Evolutionary conservation across 202 grass and related monocot species (phyloP), one percentile per base, ranked within the genome.

Genomic region (Bolboschoenoplectus hybrid): DNA sequence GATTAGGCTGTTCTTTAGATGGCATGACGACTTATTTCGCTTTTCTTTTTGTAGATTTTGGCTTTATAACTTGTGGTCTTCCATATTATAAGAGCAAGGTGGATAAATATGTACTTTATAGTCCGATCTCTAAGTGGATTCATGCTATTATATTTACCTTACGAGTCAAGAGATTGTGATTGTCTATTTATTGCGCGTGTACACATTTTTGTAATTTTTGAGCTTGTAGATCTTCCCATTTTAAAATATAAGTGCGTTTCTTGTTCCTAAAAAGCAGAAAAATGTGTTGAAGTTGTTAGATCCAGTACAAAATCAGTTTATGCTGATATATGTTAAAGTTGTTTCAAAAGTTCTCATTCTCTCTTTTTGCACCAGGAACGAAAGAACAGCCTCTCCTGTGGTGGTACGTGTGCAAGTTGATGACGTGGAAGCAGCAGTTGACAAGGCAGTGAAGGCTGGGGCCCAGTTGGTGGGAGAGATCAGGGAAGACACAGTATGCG

Each of bases 401-500:
- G 56, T 60, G 13, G n/a, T 12, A 14, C 56, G 56, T 6, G 4
- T 60, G 56, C 56, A 60, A 60, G 56, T 60, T n/a, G 56, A 60
- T 60, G 13, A 60, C 14, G 0, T 60, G 56, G 16, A 5, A 5
- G 56, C 13, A 60, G 56, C 56, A 60, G 56, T 60, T n/a, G 16
- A 60, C 0, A 60, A 60, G 5, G 56, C 56, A n/a, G 16, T 4
- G 3, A 60, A 60, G 56, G 56, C 56, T 6, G 56, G 56, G 56
- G 56, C 56, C 2, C 3, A n/a, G 13, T 5, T 60, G 56, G 56
- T 60, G 56, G 84, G 80, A 7, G 89, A 87, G 63, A 45, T 89
- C n/a, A 10, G 83, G 6, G 86, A 80, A 46, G 92, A 88, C 2
- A 83, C 86, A 2, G 57, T 74, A 6, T 70, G 50, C 13, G 66